A percentile compares a stretch with the other conserved stretches of the same genome.
phyloP scores from a whole-genome alignment of 2,329 filamentous ascomycete genomes.

The Xylaria sp. region DNA sequence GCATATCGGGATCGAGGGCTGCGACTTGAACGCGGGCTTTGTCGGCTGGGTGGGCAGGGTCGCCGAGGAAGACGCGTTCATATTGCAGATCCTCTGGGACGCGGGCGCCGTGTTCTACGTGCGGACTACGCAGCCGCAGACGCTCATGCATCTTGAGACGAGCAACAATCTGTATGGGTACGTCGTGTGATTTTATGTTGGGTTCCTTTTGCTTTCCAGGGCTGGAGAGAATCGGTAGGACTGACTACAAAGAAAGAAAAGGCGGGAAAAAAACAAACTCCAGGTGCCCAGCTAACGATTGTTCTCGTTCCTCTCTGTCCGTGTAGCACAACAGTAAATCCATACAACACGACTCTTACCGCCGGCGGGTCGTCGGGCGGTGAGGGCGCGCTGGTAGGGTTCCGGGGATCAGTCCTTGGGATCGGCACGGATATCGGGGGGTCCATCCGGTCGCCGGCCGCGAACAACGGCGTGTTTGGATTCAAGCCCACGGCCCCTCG shows the following conservation, averaged over 20 bases:
- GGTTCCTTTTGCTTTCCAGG: neutral
- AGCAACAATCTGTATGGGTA: conserved; percentile 59
- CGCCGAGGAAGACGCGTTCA: conserved; percentile 56
- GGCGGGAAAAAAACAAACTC: neutral
- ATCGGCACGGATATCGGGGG: conserved; percentile 65
- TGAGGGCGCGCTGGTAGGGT: conserved; percentile 64
- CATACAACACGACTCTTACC: conserved; percentile 61
- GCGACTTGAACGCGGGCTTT: conserved; percentile 61
- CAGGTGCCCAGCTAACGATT: neutral
- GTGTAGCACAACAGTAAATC: conserved; percentile 62
- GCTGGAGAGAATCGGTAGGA: neutral
- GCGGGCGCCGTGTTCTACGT: conserved; percentile 63
- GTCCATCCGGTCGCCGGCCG: conserved; percentile 58
- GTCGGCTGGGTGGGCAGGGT: conserved; percentile 59
- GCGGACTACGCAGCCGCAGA: conserved; percentile 64
- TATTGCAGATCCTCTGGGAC: conserved; percentile 57
- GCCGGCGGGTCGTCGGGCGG: conserved; percentile 65
- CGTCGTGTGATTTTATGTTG: conserved; percentile 26
- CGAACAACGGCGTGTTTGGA: conserved; percentile 58
- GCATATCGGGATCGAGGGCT: conserved; percentile 59
- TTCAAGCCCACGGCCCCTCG: conserved; percentile 56
- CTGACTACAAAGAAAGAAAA: too few species aligned
- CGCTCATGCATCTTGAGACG: conserved; percentile 64
- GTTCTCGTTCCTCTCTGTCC: neutral
- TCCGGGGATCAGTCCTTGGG: conserved; percentile 62